These are phyloP conservation scores for Cardiospermum halicacabum DNA, from an alignment of 345 rosid genomes.

Conservation along the genomic window DNA sequence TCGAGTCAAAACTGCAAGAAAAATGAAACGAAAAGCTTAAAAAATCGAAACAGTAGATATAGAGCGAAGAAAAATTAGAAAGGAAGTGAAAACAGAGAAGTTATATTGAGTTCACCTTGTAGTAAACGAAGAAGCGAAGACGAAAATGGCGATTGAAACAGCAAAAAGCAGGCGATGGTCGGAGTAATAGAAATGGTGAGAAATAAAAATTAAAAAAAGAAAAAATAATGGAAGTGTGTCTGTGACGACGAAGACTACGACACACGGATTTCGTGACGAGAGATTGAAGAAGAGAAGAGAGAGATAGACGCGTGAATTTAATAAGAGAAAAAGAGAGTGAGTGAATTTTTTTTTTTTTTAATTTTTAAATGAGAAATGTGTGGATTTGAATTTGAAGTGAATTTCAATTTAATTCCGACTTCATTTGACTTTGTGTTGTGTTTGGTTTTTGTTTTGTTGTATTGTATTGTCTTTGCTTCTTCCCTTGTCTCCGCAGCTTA, in stretches of 20 bases:
- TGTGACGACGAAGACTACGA: conserved; percentile 30
- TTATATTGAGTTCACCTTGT: conserved; percentile 8
- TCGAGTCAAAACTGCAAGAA: conserved; percentile 23
- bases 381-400: conserved; percentile 35
- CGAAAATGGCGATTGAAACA: conserved; percentile 24
- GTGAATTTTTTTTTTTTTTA: background rate
- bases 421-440: conserved; percentile 48
- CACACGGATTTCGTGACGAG: conserved; percentile 53
- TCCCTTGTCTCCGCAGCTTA: conserved; percentile 36
- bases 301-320: conserved; percentile 41
- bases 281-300: background rate
- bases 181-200: no score
- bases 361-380: background rate
- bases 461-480: no score
- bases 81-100: background rate
- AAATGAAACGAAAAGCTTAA: background rate
- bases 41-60: background rate
- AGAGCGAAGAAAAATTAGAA: background rate
- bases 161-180: conserved; percentile 24
- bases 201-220: no score
- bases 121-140: conserved; percentile 4
- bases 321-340: background rate
- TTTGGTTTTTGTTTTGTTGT: no score
- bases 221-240: no score
- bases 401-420: conserved; percentile 85